Conservation (phyloP, 2,329 filamentous ascomycete genomes). For the Zymoseptoria tritici region DNA sequence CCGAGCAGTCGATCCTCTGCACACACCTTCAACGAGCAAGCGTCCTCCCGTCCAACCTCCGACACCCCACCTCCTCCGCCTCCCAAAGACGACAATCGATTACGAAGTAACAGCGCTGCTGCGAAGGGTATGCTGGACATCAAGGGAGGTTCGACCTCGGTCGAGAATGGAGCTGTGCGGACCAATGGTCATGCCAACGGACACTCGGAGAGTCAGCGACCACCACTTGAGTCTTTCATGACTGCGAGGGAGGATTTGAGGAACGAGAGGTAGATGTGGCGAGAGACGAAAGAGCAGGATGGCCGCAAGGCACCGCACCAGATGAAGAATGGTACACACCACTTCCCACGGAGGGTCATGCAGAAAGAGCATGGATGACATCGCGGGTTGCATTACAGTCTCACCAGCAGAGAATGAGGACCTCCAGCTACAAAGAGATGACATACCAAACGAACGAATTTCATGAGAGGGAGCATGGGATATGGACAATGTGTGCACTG, state of each 20-base stretch:
- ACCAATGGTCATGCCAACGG: background rate
- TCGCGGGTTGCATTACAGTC: background rate
- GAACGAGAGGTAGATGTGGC: background rate
- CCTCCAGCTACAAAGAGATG: background rate
- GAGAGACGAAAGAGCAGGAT: background rate
- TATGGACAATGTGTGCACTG: background rate
- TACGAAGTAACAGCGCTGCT: background rate
- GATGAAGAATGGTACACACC: background rate
- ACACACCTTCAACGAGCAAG: background rate
- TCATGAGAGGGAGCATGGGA: background rate
- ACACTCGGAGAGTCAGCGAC: constrained; percentile 25
- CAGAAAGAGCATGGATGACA: background rate
- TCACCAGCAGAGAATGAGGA: background rate
- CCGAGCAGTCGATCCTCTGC: background rate
- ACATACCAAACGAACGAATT: background rate
- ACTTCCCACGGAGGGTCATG: background rate
- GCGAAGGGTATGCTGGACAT: background rate
- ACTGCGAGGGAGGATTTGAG: constrained; percentile 39
- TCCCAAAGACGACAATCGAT: constrained; percentile 4
- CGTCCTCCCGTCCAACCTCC: background rate
- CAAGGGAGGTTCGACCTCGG: background rate
- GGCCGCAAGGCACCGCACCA: background rate
- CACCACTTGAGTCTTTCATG: constrained; percentile 48
- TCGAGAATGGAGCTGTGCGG: background rate
- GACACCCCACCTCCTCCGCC: background rate